Evolutionary conservation across 306 rosid species (phyloP), one percentile per base, ranked within the genome.

Genomic region (Dryas drummondii): DNA sequence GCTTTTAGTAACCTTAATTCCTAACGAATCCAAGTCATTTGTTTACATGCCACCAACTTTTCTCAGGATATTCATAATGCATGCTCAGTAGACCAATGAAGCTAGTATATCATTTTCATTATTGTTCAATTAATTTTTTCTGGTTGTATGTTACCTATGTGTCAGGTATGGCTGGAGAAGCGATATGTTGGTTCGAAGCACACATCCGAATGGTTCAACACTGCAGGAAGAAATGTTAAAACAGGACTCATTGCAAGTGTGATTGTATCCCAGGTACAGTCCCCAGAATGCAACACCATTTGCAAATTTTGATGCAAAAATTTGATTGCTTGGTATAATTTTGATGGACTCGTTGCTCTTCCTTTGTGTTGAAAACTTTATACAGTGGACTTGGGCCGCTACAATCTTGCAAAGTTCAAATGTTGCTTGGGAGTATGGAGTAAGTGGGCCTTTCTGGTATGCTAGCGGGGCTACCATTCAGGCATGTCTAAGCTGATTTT

Each of bases 381-480:
- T 81, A 44, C 14, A 93, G 98, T 91, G 98, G 98, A 94, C 98
- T 45, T 91, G 97, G 90, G 98, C 97, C 60, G 97, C 97, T 60
- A 94, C 98, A 58, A 89, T 94, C 70, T 80, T 94, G 80, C 98
- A 94, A 82, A 94, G 98, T 66, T 91, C 98, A 4, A 94, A 94
- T 66, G 96, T 94, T 48, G 98, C 98, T 69, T 94, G 97, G 98
- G 86, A 94, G 84, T 91, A 94, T 81, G 98, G 98, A 4, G 75
- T 94, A 16, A 94, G 97, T 42, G 98, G 97, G 11, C 98, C 98
- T 78, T 94, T 94, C 81, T 94, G 98, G 98, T 94, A 94, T 83
- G 98, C 98, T 22, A 91, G 98, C 66, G 98, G 98, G 49, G 98
- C 98, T 47, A 87, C 98, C 40, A 89, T 94, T 50, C 98, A 94